Evolutionary conservation across 202 grass and related monocot genomes (phyloP).

Genomic region (Setaria italica): DNA sequence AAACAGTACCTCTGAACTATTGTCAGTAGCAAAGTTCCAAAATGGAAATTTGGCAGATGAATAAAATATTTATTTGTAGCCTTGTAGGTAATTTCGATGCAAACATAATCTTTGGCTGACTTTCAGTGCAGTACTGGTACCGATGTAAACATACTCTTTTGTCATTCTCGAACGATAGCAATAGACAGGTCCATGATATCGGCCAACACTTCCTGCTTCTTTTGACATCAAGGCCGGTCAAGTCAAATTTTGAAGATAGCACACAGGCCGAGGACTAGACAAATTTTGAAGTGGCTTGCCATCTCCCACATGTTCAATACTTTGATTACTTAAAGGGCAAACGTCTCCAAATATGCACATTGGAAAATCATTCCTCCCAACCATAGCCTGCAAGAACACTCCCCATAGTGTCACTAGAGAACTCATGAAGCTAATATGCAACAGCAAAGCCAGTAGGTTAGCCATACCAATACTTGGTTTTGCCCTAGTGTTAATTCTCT

Average conservation of each 20-base stretch:
- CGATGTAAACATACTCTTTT: neutral
- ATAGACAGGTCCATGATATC: neutral
- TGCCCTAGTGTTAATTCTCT: slow-evolving; percentile 34
- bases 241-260: neutral
- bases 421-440: slow-evolving; percentile 16
- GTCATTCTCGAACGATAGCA: neutral
- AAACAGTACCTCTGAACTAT: neutral
- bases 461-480: neutral
- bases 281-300: neutral
- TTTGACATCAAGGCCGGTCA: slow-evolving; percentile 16
- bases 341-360: neutral
- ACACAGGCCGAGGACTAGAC: neutral
- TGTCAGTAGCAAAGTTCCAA: neutral
- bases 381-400: neutral
- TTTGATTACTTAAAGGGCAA: slow-evolving; percentile 25
- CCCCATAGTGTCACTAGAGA: neutral
- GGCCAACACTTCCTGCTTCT: neutral
- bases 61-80: neutral
- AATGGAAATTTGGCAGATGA: neutral
- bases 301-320: neutral
- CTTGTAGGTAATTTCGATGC: neutral
- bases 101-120: neutral
- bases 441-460: neutral
- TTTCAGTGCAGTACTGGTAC: neutral
- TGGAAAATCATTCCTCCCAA: neutral